Evolutionary conservation across 208 protist species (phyloP).

Genomic region (Leishmania amazonensis): DNA sequence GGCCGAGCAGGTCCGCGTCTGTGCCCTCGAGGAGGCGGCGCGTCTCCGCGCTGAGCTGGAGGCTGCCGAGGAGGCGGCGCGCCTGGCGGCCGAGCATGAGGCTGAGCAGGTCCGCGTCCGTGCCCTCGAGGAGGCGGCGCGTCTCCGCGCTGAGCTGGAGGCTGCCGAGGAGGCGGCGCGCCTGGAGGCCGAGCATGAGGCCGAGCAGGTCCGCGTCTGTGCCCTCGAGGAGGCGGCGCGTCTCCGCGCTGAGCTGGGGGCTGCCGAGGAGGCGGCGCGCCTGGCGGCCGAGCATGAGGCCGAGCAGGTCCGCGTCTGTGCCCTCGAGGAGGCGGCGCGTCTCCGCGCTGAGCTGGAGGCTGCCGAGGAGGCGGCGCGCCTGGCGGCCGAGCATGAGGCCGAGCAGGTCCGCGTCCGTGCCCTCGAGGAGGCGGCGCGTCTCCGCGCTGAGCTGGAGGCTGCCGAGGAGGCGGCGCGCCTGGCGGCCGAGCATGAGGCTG

Average conservation of each 20-base stretch:
- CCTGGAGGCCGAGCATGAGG: slow-evolving; percentile 9
- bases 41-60: background rate
- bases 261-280: slow-evolving; percentile 9
- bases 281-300: slow-evolving; percentile 6
- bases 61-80: slow-evolving; percentile 7
- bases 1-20: background rate
- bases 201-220: background rate
- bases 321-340: slow-evolving; percentile 4
- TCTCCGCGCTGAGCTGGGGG: background rate
- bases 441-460: slow-evolving; percentile 4
- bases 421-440: background rate
- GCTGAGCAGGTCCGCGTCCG: background rate
- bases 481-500: background rate
- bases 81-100: background rate
- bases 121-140: slow-evolving; percentile 2
- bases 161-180: slow-evolving; percentile 2
- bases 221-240: slow-evolving; percentile 2
- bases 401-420: background rate
- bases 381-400: background rate
- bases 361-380: background rate
- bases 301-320: background rate
- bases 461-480: slow-evolving; percentile 14
- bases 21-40: background rate
- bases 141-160: slow-evolving; percentile 10
- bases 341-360: slow-evolving; percentile 5